Base-by-base conservation (phyloP, 257 asterid species). In the Paraleonurus japonicus region DNA sequence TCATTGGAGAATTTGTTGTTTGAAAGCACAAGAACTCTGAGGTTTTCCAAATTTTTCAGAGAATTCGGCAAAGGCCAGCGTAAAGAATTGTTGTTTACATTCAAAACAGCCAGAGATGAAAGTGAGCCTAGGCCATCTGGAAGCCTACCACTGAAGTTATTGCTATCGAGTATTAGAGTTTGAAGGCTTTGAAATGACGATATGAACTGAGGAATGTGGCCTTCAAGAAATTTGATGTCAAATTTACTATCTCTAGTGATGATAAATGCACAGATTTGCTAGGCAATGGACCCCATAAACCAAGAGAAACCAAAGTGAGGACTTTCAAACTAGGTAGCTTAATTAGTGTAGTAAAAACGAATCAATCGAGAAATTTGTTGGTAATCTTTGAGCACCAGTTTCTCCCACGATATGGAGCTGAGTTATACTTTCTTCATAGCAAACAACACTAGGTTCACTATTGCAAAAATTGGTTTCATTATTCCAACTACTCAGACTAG, bases 211-310 rank as follows among this genome's bases (percentile, higher is more conserved):
- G 97, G 95, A 39, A 93, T 54, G 13, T 72, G 17, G 27, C 96
- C 95, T 35, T 76, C 67, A 93, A 71, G 89, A 81, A 89, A 83
- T 93, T 93, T n/a, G 91, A 88, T 28, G 95, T 89, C 67, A 90
- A 54, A 79, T 93, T 89, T 1, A 93, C 79, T 82, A 90, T 90
- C 77, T 93, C 98, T 10, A 90, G 74, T 3, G 92, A 84, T 7
- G 87, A 83, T 55, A 90, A 61, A 23, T 79, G 86, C n/a, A 78
- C 65, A 39, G 87, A 61, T 24, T 82, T 76, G 24, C 69, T 73
- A 12, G 97, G 91, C 16, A 93, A 73, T 1, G 76, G 80, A 7
- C 98, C 97, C 94, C 94, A 89, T 67, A 93, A 76, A 41, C 98
- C 98, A 54, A 90, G 83, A 76, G 94, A 93, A 68, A 87, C 92